These are phyloP conservation scores for Aspergillus brasiliensis DNA, from an alignment of 2,329 filamentous ascomycete genomes.

Conservation along the genomic window DNA sequence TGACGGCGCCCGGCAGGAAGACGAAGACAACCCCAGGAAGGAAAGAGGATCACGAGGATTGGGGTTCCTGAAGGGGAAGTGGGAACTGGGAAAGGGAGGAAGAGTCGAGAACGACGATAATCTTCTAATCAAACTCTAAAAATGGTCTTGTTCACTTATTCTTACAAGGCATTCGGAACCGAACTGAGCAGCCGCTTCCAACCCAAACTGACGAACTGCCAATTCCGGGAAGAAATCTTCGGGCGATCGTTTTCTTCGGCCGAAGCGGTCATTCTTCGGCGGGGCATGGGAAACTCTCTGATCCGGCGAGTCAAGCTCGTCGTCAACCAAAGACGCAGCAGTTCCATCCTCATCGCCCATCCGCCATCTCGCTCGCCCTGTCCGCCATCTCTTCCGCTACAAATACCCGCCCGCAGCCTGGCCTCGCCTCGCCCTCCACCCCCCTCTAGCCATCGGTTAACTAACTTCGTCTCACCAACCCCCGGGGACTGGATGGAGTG, in stretches of 20 bases:
- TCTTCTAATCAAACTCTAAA: not conserved
- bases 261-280: constrained; percentile 11
- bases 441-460: not conserved
- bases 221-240: not conserved
- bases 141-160: not conserved
- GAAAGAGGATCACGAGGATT: not conserved
- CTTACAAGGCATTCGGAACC: not conserved
- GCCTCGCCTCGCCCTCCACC: not conserved
- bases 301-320: not conserved
- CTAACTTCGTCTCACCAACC: not conserved
- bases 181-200: not conserved
- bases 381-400: not conserved
- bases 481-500: not conserved
- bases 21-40: not conserved
- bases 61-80: not conserved
- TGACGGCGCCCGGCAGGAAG: too few relatives aligned
- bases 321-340: not conserved
- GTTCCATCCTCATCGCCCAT: not conserved
- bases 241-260: constrained; percentile 6
- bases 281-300: constrained; percentile 1
- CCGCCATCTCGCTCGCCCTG: not conserved
- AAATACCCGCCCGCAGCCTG: constrained; percentile 3
- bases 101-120: not conserved
- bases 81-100: too few relatives aligned
- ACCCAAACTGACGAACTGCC: not conserved